A percentile compares a stretch with the other conserved stretches of the same genome.
Conservation (phyloP, 345 rosid species). For the Brassica rapa region DNA sequence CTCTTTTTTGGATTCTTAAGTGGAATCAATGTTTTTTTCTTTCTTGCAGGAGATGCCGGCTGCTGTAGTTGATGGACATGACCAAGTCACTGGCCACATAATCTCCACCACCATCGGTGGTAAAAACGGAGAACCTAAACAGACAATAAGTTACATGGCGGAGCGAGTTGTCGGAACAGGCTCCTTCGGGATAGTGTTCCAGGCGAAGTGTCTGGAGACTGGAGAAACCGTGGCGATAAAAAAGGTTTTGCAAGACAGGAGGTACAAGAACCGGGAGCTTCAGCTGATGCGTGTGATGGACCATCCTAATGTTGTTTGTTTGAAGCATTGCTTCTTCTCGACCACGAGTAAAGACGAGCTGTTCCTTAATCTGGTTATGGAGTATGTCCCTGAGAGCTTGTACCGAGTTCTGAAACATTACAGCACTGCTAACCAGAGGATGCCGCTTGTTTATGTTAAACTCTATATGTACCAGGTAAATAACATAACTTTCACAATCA, state of each 20-base stretch:
- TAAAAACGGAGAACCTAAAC: slow-evolving; percentile 89
- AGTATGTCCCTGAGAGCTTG: slow-evolving; percentile 89
- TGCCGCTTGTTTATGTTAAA: slow-evolving; percentile 84
- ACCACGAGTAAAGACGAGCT: slow-evolving; percentile 81
- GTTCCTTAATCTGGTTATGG: slow-evolving; percentile 87
- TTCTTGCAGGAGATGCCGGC: slow-evolving; percentile 62
- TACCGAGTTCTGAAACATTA: slow-evolving; percentile 81
- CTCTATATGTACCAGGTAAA: slow-evolving; percentile 83
- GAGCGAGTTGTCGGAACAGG: slow-evolving; percentile 90
- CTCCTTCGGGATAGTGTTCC: slow-evolving; percentile 84
- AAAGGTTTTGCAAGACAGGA: slow-evolving; percentile 78
- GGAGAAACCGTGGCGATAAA: slow-evolving; percentile 89
- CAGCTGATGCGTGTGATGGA: slow-evolving; percentile 84
- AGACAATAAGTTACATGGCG: slow-evolving; percentile 94
- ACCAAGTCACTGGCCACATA: slow-evolving; percentile 83
- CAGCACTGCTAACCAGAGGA: slow-evolving; percentile 74
- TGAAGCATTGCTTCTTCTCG: slow-evolving; percentile 92
- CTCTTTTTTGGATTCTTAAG: not conserved
- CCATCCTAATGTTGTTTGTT: slow-evolving; percentile 78
- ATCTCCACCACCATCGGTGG: slow-evolving; percentile 92
- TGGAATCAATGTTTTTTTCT: not conserved
- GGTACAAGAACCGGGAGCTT: slow-evolving; percentile 86
- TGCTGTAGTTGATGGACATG: slow-evolving; percentile 66
- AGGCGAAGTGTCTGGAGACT: slow-evolving; percentile 88
- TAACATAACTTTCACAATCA: not conserved